Base-by-base conservation (phyloP, 345 rosid genomes). In the Gossypium rotundifolium region DNA sequence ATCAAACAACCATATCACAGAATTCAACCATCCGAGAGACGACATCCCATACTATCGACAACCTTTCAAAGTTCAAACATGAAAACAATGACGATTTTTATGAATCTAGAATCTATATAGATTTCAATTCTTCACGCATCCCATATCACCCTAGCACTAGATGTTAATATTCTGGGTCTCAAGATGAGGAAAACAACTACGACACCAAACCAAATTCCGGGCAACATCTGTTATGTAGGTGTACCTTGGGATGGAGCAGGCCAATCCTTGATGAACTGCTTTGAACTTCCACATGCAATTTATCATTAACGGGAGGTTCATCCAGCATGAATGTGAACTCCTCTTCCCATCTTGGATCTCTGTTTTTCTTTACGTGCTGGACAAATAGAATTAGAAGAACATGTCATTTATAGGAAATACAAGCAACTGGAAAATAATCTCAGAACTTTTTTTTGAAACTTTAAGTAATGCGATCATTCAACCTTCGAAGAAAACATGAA, bases 331-430 rank as follows among this genome's bases (percentile, higher is more conserved):
- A 92, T 61, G 84, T 63, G 79, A 92, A 94, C 73, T 91, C 97
- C 79, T 94, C 95, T 63, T 83, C 93, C 98, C 98, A 94, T 81
- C 97, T 91, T 44, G 98, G 98, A 84, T 91, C 97, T 81, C 98
- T 81, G 76, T 85, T 91, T 87, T 94, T 94, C 90, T 94, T 94
- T 64, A 91, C 78, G 11, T 73, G 78, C 97, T 91, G 92, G 44
- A 76, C 2, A 60, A 76, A 61, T 20, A 25, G 17, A 38, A 63
- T 61, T 61, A 2, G 9, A 52, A 44, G 45, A 66, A 66, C 33
- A 20, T 2, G 53, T 7, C 23, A 11, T 17, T 66, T 12, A 23
- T 18, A 44, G 29, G 51, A 44, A 44, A 18, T 42, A 44, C 27
- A 65, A 44, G 11, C 93, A 22, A 53, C 68, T 9, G 16, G 49